These are phyloP conservation scores for Claviceps pusilla DNA, from an alignment of 2,329 filamentous ascomycete genomes.

Conservation along the genomic window DNA sequence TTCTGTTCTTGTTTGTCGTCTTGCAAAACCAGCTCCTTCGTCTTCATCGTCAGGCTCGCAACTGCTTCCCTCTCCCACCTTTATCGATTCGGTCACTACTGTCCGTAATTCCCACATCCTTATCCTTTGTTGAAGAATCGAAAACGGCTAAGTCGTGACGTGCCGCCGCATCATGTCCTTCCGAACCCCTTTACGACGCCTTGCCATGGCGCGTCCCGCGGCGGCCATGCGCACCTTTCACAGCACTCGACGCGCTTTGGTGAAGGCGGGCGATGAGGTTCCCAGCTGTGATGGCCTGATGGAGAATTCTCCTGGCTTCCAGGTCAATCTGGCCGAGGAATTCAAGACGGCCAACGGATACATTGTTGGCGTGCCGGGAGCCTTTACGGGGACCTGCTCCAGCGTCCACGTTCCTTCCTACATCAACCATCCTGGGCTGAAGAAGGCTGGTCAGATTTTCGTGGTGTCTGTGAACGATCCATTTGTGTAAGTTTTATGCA, in stretches of 20 bases:
- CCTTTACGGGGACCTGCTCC: constrained; percentile 49
- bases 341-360: constrained; percentile 57
- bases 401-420: constrained; percentile 68
- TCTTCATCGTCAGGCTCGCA: not conserved
- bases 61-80: no score
- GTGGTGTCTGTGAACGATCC: constrained; percentile 88
- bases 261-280: constrained; percentile 66
- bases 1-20: no score
- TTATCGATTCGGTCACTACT: not conserved
- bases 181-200: constrained; percentile 20
- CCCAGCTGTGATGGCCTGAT: constrained; percentile 64
- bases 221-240: constrained; percentile 39
- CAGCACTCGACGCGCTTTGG: constrained; percentile 43
- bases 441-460: constrained; percentile 69
- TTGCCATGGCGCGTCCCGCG: constrained; percentile 17
- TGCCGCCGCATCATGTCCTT: constrained; percentile 18
- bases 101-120: not conserved
- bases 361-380: constrained; percentile 73
- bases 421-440: constrained; percentile 63
- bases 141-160: no score
- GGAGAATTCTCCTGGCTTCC: constrained; percentile 80
- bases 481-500: constrained; percentile 57
- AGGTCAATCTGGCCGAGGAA: constrained; percentile 73
- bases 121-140: no score
- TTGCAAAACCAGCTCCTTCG: not conserved